phyloP scores from a whole-genome alignment of 441 rosid species.

The Gossypium davidsonii region DNA sequence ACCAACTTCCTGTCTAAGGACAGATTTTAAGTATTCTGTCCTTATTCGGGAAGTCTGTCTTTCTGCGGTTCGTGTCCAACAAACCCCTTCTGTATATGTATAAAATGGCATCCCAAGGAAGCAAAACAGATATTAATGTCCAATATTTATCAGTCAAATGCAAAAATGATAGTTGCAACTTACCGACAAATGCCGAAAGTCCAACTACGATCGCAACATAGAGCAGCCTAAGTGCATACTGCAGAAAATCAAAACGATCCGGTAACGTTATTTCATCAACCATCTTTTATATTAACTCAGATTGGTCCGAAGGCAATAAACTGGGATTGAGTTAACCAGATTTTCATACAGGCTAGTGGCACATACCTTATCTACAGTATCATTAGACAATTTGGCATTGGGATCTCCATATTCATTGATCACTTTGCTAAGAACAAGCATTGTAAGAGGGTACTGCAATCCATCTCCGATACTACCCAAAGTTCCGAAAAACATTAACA shows the following conservation, averaged over 20 bases:
- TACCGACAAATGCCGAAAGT: slow-evolving; percentile 57
- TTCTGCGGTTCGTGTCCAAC: slow-evolving; percentile 69
- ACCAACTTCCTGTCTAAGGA: slow-evolving; percentile 60
- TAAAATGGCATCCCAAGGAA: background rate
- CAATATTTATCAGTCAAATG: background rate
- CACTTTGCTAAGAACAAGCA: slow-evolving; percentile 53
- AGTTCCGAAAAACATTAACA: slow-evolving; percentile 51
- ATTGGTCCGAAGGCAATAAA: background rate
- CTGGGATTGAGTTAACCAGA: background rate
- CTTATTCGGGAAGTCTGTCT: slow-evolving; percentile 65
- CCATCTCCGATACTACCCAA: slow-evolving; percentile 77
- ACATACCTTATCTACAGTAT: slow-evolving; percentile 44
- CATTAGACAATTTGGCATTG: slow-evolving; percentile 17
- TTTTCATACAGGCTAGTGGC: background rate
- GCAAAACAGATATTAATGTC: background rate
- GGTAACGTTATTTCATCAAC: background rate
- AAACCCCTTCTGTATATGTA: slow-evolving; percentile 51
- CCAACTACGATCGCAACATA: slow-evolving; percentile 59
- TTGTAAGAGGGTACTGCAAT: slow-evolving; percentile 46
- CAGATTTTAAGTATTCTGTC: slow-evolving; percentile 56
- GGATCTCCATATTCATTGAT: slow-evolving; percentile 53
- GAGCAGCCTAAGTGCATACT: slow-evolving; percentile 54
- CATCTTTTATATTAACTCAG: background rate
- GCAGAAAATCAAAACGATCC: slow-evolving; percentile 14
- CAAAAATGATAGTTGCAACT: slow-evolving; percentile 13